Evolutionary conservation across 2,329 filamentous ascomycete genomes (phyloP), one percentile per base, ranked within the genome.

Genomic region (Xylaria multiplex): DNA sequence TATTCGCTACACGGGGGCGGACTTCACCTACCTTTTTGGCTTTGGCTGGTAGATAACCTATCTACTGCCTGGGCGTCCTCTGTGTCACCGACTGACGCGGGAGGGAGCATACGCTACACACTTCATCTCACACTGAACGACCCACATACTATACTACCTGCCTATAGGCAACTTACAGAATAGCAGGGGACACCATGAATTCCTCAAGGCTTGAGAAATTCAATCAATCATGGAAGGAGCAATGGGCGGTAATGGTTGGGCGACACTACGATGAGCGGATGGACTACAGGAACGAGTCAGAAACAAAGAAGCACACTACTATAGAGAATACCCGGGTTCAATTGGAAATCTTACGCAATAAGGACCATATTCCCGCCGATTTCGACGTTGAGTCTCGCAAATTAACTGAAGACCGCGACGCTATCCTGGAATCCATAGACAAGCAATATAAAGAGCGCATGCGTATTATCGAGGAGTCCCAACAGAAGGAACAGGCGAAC

Each of bases 261-360:
- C 61, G 57, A 2, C 69, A 72, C 45, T 52, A 62, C 9, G 55
- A 64, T 4, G 64, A 71, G 35, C 40, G 67, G 19, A 54, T 46
- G 13, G 46, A 60, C 16, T 66, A 60, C 32, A 59, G 61, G 13
- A 46, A 37, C 8, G 42, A 69, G 22, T 22, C 65, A 19, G 62
- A 71, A 9, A 56, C 45, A 16, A 49, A 65, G 43, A 68, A 65
- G 32, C 27, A 68, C 11, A 55, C 13, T 37, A 56, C 24, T 32
- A 48, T 24, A 61, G 54, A 62, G 8, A 30, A 60, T 43, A 57
- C 58, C 14, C 30, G 16, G 35, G 19, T 16, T 16, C 48, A 48
- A 19, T 52, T 70, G 16, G 53, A 52, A 16, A 37, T 37, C 14
- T 37, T 74, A 37, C 67, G 60, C 35, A 59, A 53, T 1, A 48